A percentile compares a stretch with the other conserved stretches of the same genome.
phyloP scores from a whole-genome alignment of 208 protist species.

The Tritrichomonas foetus region DNA sequence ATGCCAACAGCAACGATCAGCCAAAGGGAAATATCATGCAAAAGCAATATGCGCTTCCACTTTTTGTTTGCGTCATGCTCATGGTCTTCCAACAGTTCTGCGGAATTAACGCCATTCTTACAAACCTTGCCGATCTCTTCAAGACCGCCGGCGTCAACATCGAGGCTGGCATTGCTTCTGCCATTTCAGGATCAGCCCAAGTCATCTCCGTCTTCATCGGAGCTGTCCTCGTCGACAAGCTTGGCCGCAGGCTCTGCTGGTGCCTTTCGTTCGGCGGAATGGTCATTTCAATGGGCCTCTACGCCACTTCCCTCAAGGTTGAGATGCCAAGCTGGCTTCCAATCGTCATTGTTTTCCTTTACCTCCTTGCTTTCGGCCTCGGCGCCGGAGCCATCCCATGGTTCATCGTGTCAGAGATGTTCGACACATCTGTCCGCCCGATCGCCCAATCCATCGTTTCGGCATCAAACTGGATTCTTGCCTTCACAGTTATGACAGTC shows the following conservation, averaged over 20 bases:
- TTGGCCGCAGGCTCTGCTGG: background rate
- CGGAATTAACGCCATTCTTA: conserved; percentile 41
- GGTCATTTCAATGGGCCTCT: background rate
- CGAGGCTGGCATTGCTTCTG: background rate
- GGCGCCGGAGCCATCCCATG: conserved; percentile 41
- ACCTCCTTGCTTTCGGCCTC: conserved; percentile 13
- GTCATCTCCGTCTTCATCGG: background rate
- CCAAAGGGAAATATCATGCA: background rate
- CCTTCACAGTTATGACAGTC: conserved; percentile 4
- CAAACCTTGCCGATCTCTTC: conserved; percentile 42
- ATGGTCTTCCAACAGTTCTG: conserved; percentile 47
- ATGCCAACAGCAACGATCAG: background rate
- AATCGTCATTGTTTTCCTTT: background rate
- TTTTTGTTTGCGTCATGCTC: conserved; percentile 11
- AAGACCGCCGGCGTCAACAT: background rate
- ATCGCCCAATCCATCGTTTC: conserved; percentile 12
- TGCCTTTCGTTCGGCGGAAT: background rate
- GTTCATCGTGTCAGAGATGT: conserved; percentile 29
- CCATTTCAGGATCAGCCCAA: background rate
- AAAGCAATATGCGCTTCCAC: background rate
- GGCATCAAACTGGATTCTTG: conserved; percentile 28
- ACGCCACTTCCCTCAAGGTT: background rate
- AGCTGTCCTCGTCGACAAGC: background rate
- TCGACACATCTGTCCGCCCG: background rate
- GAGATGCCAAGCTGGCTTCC: background rate